Evolutionary conservation across 1,284 basidiomycete species (phyloP).

Genomic region (Fomitopsis schrenkii): DNA sequence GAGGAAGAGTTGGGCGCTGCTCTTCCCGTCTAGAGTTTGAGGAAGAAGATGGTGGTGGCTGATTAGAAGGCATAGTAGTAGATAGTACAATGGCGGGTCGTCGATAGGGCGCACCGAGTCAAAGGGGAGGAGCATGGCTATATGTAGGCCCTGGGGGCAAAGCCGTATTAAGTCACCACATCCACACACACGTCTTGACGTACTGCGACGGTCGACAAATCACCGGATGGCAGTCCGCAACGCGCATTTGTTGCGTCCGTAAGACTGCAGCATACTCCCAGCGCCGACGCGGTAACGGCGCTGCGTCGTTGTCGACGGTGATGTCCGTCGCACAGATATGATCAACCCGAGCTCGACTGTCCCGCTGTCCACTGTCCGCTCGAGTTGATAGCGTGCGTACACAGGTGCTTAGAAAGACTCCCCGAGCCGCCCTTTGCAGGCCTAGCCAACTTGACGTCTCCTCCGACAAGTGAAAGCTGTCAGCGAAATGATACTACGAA

Average conservation of each 20-base stretch:
- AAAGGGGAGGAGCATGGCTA: background rate
- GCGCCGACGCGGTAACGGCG: slow-evolving; percentile 5
- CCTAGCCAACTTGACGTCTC: background rate
- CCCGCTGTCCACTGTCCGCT: background rate
- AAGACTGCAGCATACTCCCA: slow-evolving; percentile 3
- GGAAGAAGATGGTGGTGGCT: slow-evolving; percentile 25
- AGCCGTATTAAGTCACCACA: background rate
- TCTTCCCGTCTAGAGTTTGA: slow-evolving; percentile 33
- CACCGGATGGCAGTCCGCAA: slow-evolving; percentile 6
- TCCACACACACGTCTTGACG: slow-evolving; percentile 1
- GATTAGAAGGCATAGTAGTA: slow-evolving; percentile 35
- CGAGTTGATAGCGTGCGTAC: background rate
- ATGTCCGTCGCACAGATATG: slow-evolving; percentile 15
- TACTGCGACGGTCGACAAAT: background rate
- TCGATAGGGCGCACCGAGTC: background rate
- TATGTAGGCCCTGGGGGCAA: background rate
- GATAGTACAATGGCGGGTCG: slow-evolving; percentile 7
- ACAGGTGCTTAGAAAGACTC: background rate
- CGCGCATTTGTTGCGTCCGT: slow-evolving; percentile 2
- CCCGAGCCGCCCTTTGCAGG: background rate
- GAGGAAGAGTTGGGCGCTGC: slow-evolving; percentile 64
- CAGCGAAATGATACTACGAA: background rate
- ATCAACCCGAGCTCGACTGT: background rate
- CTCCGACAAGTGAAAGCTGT: background rate
- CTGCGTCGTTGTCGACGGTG: slow-evolving; percentile 5